Base-by-base conservation (phyloP, 768 basidiomycete genomes). In the Boletus reticuloceps region DNA sequence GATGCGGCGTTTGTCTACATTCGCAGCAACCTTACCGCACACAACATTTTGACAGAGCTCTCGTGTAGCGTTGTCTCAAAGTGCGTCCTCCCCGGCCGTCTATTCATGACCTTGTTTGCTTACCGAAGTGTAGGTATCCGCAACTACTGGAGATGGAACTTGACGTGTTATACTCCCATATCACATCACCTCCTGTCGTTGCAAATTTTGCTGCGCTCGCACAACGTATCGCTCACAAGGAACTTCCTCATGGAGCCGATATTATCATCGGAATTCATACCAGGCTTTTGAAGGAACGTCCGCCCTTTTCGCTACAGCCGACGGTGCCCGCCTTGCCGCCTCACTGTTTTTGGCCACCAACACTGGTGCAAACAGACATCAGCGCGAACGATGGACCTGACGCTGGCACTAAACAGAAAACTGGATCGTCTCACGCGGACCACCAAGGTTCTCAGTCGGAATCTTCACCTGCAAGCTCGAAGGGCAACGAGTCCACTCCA, bases 31-130 rank as follows among this genome's bases (percentile, higher is more conserved):
- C 56, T 69, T 36, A 47, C 58, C 4, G 64, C 62, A 27, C 13
- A 61, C 17, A 70, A 64, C 25, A 59, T 69, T 12, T 36, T 69
- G 2, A 42, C 51, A 46, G 67, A 69, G 17, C 51, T 71, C 19
- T 53, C 57, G 1, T 64, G 53, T 40, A 56, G 59, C 39, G 32
- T 69, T 2, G 40, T 55, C 6, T 55, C 64, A 2, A 64, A 22
- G 67, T 69, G 27, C 0, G 65, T 54, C 14, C 9, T 53, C 6
- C n/a, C n/a, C n/a, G n/a, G n/a, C n/a, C n/a, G n/a, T n/a, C n/a
- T n/a, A n/a, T n/a, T n/a, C n/a, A n/a, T n/a, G n/a, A n/a, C n/a
- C n/a, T n/a, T n/a, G n/a, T n/a, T n/a, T n/a, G n/a, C n/a, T n/a
- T n/a, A 53, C 31, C 17, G 2, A 3, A 20, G 9, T 13, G 22